Percentiles rank a stretch among this genome's conserved stretches.
Evolutionary conservation across 768 basidiomycete species (phyloP).

Genomic region (Leucocoprinus leucothites): DNA sequence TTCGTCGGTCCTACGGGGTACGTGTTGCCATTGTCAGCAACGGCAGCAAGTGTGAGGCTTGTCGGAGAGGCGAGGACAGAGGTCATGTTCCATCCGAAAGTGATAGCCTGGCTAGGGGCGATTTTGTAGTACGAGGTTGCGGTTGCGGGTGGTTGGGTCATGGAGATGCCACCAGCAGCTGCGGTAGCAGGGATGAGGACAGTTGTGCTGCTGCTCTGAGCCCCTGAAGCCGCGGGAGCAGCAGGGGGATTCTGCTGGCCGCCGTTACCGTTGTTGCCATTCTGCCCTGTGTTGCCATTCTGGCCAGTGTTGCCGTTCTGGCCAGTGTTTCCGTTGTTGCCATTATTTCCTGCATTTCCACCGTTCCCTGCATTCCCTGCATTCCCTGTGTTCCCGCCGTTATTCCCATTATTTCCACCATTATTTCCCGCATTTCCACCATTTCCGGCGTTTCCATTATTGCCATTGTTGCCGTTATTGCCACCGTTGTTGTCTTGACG

Average conservation of each 20-base stretch:
- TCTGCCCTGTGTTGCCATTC: not conserved
- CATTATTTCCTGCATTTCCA: not conserved
- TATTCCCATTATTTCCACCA: not conserved
- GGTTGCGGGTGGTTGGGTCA: conserved; percentile 80
- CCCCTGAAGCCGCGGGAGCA: not conserved
- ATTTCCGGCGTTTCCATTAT: not conserved
- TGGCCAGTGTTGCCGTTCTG: not conserved
- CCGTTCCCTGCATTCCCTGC: not conserved
- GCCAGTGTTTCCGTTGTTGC: not conserved
- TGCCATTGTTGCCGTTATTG: not conserved
- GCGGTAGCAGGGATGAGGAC: conserved; percentile 24
- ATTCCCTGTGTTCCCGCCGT: not conserved
- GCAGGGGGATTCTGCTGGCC: not conserved
- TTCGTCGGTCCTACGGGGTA: conserved; percentile 83
- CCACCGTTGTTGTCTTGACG: not conserved
- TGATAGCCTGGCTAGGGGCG: conserved; percentile 66
- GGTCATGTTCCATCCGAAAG: conserved; percentile 91
- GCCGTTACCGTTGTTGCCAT: not conserved
- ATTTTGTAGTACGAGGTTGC: conserved; percentile 89
- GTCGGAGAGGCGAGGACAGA: conserved; percentile 67
- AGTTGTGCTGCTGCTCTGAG: conserved; percentile 14
- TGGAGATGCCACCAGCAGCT: conserved; percentile 61
- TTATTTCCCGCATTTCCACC: not conserved
- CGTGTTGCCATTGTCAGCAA: conserved; percentile 84
- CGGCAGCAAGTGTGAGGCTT: conserved; percentile 75